A percentile compares a stretch with the other conserved stretches of the same genome.
Conservation (phyloP, 2,329 filamentous ascomycete species). For the Penicillium sp. region DNA sequence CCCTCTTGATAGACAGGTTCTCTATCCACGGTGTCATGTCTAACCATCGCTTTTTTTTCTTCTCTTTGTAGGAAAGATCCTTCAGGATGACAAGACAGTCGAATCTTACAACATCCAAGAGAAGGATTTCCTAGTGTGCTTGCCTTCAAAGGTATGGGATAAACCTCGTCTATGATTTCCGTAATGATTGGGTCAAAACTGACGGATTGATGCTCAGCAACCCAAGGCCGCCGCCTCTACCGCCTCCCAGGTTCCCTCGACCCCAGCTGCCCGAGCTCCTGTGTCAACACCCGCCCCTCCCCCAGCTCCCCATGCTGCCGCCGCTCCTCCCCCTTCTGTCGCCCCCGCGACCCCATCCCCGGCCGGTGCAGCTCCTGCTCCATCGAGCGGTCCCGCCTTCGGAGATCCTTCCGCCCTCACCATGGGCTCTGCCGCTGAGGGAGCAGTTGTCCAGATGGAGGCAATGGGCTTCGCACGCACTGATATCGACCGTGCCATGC, state of each 20-base stretch:
- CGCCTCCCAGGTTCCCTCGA: constrained; percentile 39
- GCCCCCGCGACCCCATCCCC: constrained; percentile 51
- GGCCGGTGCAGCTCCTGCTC: constrained; percentile 45
- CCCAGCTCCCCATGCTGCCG: constrained; percentile 51
- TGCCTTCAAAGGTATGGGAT: constrained; percentile 82
- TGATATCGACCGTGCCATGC: constrained; percentile 91
- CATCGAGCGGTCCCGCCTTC: constrained; percentile 47
- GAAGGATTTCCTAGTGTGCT: constrained; percentile 99
- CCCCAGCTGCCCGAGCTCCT: constrained; percentile 38
- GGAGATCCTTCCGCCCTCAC: constrained; percentile 79
- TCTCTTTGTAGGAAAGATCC: constrained; percentile 75
- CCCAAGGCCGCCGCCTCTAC: constrained; percentile 64
- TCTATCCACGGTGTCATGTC: neutral
- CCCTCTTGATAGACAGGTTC: neutral
- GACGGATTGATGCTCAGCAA: constrained; percentile 43
- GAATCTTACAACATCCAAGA: constrained; percentile 98
- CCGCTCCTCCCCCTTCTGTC: constrained; percentile 52
- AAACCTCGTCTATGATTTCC: neutral
- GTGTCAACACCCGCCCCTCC: constrained; percentile 49
- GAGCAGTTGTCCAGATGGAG: constrained; percentile 89
- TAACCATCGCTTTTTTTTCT: constrained; percentile 10
- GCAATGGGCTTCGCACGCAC: constrained; percentile 90
- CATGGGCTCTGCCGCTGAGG: constrained; percentile 77
- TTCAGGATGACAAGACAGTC: constrained; percentile 96
- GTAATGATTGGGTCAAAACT: neutral